Percentiles rank a stretch among this genome's conserved stretches.
These are phyloP conservation scores for Acanthamoeba triangularis DNA, from an alignment of 208 protist species.

Conservation along the genomic window DNA sequence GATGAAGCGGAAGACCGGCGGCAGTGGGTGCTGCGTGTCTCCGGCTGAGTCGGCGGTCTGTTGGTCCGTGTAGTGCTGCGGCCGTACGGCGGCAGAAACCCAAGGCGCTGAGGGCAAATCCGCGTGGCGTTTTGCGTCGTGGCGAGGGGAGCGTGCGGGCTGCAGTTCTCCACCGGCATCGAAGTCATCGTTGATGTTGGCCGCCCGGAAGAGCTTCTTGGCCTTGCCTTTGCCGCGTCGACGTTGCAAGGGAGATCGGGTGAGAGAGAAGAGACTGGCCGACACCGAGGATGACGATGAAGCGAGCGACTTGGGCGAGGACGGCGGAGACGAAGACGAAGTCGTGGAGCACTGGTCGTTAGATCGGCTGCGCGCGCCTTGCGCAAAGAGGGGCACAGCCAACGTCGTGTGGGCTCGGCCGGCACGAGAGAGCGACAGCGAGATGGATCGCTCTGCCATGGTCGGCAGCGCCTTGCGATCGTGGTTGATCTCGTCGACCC, in stretches of 20 bases:
- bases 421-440: background rate
- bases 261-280: background rate
- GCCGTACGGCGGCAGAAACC: background rate
- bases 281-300: background rate
- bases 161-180: background rate
- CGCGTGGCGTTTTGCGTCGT: background rate
- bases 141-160: background rate
- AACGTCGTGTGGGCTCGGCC: background rate
- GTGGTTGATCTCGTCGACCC: background rate
- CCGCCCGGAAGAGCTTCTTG: background rate
- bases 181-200: background rate
- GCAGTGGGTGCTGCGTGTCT: too few relatives aligned
- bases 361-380: background rate
- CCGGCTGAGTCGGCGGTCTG: too few relatives aligned
- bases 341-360: background rate
- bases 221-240: background rate
- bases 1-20: background rate
- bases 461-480: background rate
- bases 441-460: background rate
- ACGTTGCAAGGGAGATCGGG: background rate
- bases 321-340: background rate
- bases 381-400: background rate
- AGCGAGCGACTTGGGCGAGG: background rate
- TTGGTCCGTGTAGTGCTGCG: too few relatives aligned
- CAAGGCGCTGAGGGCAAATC: background rate